Evolutionary conservation across 805 yeast species (phyloP).

Genomic region (Pachysolen tannophilus): DNA sequence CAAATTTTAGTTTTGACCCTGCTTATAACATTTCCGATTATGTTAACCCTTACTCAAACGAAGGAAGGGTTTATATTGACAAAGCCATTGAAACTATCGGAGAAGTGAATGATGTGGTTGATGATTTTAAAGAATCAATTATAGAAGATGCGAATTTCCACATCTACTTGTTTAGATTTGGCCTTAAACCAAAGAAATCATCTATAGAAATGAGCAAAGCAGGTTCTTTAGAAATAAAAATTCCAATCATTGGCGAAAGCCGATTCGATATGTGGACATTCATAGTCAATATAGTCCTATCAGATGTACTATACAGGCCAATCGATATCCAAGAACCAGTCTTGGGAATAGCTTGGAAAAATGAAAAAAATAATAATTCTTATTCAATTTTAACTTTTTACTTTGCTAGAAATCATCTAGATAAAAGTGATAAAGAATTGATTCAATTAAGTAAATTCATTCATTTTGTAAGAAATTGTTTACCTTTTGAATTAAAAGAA

Average conservation of each 20-base stretch:
- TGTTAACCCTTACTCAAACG: too few species aligned
- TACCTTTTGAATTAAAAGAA: neutral
- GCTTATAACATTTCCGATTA: too few species aligned
- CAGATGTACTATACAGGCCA: conserved; percentile 1
- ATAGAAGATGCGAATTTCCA: neutral
- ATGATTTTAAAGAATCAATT: neutral
- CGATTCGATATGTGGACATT: conserved; percentile 9
- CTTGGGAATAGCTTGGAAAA: conserved; percentile 6
- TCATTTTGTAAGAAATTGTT: neutral
- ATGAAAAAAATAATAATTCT: neutral
- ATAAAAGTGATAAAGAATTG: neutral
- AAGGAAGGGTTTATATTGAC: too few species aligned
- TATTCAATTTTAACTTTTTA: conserved; percentile 1
- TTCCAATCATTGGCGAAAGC: conserved; percentile 1
- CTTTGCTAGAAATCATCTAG: conserved; percentile 5
- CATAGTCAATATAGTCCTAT: neutral
- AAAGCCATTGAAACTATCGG: too few species aligned
- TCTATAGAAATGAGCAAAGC: conserved; percentile 1
- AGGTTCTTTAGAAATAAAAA: conserved; percentile 8
- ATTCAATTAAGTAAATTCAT: conserved; percentile 5
- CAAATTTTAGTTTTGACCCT: neutral
- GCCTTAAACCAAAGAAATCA: conserved; percentile 6
- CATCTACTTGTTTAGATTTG: conserved; percentile 9
- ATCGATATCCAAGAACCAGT: conserved; percentile 8
- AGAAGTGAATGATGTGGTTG: conserved; percentile 2